Conservation (phyloP, 2,329 filamentous ascomycete genomes). For the Rhinocladiella mackenziei region DNA sequence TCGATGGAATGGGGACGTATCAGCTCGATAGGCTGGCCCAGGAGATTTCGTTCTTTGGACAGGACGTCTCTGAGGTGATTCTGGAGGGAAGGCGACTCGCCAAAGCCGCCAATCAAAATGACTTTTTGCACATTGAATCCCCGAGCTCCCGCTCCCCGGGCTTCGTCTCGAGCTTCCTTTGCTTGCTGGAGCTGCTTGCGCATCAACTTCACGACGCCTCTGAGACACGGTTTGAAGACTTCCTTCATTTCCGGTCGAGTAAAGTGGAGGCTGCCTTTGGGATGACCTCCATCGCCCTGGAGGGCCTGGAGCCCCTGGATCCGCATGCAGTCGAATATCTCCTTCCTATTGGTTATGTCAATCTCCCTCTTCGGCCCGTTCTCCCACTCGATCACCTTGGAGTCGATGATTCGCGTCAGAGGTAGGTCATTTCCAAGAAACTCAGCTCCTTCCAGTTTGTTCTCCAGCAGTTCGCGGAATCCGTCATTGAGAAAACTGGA, state of each 20-base stretch:
- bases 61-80: conserved; percentile 26
- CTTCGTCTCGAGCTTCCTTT: conserved; percentile 20
- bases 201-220: conserved; percentile 22
- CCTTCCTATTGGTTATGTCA: conserved; percentile 1
- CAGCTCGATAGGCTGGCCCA: conserved; percentile 1
- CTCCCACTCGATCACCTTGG: conserved; percentile 22
- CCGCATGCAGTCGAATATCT: not conserved
- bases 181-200: conserved; percentile 29
- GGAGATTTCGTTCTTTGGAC: conserved; percentile 20
- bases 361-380: conserved; percentile 5
- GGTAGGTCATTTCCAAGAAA: conserved; percentile 9
- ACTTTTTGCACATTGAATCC: conserved; percentile 30
- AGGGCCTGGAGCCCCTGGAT: conserved; percentile 2
- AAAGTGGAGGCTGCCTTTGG: not conserved
- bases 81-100: conserved; percentile 30
- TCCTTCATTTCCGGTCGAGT: conserved; percentile 26
- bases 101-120: conserved; percentile 35
- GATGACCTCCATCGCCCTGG: not conserved
- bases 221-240: conserved; percentile 25
- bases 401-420: conserved; percentile 4
- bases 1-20: not conserved
- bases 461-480: conserved; percentile 18
- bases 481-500: conserved; percentile 34
- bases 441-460: not conserved
- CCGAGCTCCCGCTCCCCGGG: not conserved